Conservation (phyloP, 805 yeast genomes). For the Cyberlindnera americana region DNA sequence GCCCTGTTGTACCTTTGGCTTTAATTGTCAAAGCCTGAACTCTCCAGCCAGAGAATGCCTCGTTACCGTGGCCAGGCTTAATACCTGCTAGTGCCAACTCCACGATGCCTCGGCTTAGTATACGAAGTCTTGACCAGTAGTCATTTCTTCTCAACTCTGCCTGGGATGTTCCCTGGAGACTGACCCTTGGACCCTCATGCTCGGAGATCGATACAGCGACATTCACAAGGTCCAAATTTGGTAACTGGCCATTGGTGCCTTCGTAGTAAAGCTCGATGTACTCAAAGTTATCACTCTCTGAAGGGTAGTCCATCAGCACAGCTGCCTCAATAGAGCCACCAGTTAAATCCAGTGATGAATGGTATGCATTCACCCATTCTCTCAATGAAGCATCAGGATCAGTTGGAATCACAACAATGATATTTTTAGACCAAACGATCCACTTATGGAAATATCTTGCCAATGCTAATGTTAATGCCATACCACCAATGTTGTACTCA, state of each 20-base stretch:
- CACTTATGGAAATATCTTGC: slow-evolving; percentile 78
- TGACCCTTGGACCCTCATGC: slow-evolving; percentile 70
- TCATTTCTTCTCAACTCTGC: slow-evolving; percentile 43
- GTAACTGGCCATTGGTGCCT: slow-evolving; percentile 93
- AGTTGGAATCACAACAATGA: slow-evolving; percentile 79
- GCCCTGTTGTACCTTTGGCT: slow-evolving; percentile 58
- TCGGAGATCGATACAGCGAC: slow-evolving; percentile 69
- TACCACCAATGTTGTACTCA: slow-evolving; percentile 72
- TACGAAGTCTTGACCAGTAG: slow-evolving; percentile 53
- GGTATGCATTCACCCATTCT: slow-evolving; percentile 93
- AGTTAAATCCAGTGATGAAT: slow-evolving; percentile 74
- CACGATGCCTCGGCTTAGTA: slow-evolving; percentile 62
- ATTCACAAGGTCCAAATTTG: slow-evolving; percentile 86
- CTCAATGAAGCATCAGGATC: slow-evolving; percentile 67
- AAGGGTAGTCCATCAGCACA: slow-evolving; percentile 74
- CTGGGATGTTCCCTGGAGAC: slow-evolving; percentile 57
- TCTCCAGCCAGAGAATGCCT: slow-evolving; percentile 94
- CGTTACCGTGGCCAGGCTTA: slow-evolving; percentile 63
- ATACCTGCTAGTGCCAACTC: slow-evolving; percentile 72
- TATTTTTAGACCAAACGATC: slow-evolving; percentile 95
- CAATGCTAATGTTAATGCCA: slow-evolving; percentile 66
- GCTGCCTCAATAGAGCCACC: slow-evolving; percentile 96
- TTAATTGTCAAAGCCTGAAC: slow-evolving; percentile 82
- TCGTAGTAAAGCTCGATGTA: slow-evolving; percentile 73
- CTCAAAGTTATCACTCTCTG: slow-evolving; percentile 62